Base-by-base conservation (phyloP, 2,329 filamentous ascomycete genomes). In the Claviceps sp. region DNA sequence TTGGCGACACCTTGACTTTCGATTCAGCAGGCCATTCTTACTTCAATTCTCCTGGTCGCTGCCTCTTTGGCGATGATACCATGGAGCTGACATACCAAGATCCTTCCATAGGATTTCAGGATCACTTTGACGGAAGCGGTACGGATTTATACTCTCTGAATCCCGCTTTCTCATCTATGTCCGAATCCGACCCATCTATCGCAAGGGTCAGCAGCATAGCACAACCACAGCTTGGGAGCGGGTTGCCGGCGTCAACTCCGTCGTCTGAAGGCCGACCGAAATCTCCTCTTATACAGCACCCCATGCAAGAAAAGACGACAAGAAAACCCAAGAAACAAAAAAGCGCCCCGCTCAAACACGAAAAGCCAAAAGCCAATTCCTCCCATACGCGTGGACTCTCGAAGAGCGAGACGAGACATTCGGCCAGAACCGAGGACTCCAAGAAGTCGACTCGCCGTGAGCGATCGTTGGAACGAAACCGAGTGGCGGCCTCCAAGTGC, bases 401-500 rank as follows among this genome's bases (percentile, higher is more conserved):
- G 17, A 50, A 45, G 26, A 38, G 48, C 26, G 47, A 47, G 17
- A 39, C 51, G 29, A 40, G 11, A 34, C 49, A 22, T 44, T 13
- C 29, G 5, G 16, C 26, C 26, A 50, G 17, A 17, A 37, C 11
- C 7, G 39, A 48, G 17, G 39, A 49, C 34, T 16, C 26, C 38
- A 52, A 48, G n/a, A 52, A 43, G 6, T 29, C 26, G 8, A 48
- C 38, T 34, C 54, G 77, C 58, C 71, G 78, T 29, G 73, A 70
- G 54, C 75, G 74, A 55, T 82, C 81, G 58, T 72, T 87, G 0
- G 81, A 86, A 64, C 78, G 84, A 54, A 89, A 89, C 63, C 75
- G 85, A 9, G 69, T 85, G 2, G 85, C 85, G 0, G 85, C 85
- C 1, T 84, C 80, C 62, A 88, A 87, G 61, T 88, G 84, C 60